Conservation (phyloP, 257 asterid genomes). For the Jasminum sambac region DNA sequence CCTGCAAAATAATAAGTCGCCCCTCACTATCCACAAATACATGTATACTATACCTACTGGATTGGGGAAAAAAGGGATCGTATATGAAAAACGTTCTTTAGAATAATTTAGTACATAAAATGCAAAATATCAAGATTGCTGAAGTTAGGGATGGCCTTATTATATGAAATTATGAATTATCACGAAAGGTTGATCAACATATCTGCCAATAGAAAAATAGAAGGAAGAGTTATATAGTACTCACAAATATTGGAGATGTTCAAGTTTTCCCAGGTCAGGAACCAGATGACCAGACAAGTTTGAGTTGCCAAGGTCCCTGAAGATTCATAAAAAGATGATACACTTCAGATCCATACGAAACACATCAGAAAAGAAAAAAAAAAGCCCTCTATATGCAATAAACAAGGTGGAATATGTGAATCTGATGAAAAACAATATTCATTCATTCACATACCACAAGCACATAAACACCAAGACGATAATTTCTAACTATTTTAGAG, state of each 20-base stretch:
- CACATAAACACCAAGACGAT: background rate
- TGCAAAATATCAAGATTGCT: slow-evolving; percentile 4
- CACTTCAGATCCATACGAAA: slow-evolving; percentile 21
- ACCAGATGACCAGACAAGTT: slow-evolving; percentile 69
- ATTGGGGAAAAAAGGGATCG: background rate
- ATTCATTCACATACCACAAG: background rate
- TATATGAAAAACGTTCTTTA: background rate
- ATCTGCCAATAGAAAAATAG: slow-evolving; percentile 13
- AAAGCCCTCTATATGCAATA: background rate
- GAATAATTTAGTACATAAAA: slow-evolving; percentile 14
- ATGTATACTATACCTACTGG: background rate
- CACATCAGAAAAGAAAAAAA: slow-evolving; percentile 9
- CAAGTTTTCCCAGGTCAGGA: slow-evolving; percentile 74
- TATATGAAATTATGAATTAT: background rate
- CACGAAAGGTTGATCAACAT: background rate
- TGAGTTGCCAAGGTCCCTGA: slow-evolving; percentile 82
- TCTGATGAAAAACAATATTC: background rate
- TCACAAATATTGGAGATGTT: slow-evolving; percentile 67
- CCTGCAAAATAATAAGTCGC: slow-evolving; percentile 41
- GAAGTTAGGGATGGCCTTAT: slow-evolving; percentile 10
- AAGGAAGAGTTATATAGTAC: slow-evolving; percentile 23
- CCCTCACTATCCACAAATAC: slow-evolving; percentile 11
- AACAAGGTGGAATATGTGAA: background rate
- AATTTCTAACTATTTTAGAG: background rate
- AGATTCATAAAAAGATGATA: slow-evolving; percentile 18